These are phyloP conservation scores for Trypanosoma conorhini DNA, from an alignment of 208 protist species.

Conservation along the genomic window DNA sequence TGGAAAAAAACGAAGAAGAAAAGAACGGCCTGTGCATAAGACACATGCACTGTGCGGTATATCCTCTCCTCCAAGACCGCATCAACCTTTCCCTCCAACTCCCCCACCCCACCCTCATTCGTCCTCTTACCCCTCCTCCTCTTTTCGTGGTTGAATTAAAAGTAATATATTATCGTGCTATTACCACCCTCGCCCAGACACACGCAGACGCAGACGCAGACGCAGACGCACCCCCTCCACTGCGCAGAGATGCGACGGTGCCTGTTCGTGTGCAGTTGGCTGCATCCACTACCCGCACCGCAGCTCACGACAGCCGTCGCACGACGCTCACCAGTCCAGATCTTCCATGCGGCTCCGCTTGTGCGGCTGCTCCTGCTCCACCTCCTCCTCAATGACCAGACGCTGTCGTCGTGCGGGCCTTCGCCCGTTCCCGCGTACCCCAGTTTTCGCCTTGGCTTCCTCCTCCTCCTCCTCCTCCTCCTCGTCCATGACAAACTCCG, in stretches of 20 bases:
- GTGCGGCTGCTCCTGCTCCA: constrained; percentile 58
- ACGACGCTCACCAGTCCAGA: constrained; percentile 66
- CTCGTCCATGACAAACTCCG: constrained; percentile 91
- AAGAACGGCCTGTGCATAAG: background rate
- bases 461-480: constrained; percentile 79
- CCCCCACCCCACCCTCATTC: background rate
- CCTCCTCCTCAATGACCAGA: constrained; percentile 86
- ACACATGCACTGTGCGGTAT: background rate
- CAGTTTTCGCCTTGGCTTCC: constrained; percentile 18
- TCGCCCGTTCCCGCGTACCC: constrained; percentile 17
- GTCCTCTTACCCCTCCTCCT: background rate
- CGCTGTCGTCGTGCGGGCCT: constrained; percentile 48
- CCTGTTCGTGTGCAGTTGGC: background rate
- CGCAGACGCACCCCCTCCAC: background rate
- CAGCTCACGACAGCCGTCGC: background rate
- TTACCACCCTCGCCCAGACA: background rate
- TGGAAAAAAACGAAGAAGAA: constrained; percentile 9
- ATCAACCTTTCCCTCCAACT: too few species aligned
- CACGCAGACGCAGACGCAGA: background rate
- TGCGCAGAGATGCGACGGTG: background rate
- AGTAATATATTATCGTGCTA: background rate
- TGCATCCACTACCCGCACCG: background rate
- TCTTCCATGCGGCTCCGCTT: constrained; percentile 65
- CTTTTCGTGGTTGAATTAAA: constrained; percentile 2
- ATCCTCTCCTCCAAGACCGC: background rate